Conservation (phyloP, 495 filamentous ascomycete genomes). For the Astrothelium subdiscretum region DNA sequence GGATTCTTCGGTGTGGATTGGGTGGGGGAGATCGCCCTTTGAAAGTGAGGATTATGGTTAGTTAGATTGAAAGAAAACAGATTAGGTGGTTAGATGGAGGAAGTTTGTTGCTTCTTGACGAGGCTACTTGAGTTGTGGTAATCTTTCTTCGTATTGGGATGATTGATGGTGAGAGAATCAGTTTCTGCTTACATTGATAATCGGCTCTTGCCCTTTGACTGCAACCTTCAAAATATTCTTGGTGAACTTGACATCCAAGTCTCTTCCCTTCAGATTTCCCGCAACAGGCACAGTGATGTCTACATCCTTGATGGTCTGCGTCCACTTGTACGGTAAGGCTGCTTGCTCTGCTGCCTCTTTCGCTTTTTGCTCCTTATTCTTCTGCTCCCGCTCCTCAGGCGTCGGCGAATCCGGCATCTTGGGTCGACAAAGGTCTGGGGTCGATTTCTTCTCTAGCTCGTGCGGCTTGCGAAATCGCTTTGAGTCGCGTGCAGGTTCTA, state of each 20-base stretch:
- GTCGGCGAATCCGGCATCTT: slow-evolving; percentile 21
- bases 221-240: slow-evolving; percentile 68
- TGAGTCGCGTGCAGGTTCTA: not conserved
- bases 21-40: slow-evolving; percentile 75
- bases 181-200: slow-evolving; percentile 58
- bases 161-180: not conserved
- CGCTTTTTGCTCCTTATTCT: slow-evolving; percentile 45
- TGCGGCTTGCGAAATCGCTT: not conserved
- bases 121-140: too few relatives aligned
- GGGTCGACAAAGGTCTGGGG: not conserved
- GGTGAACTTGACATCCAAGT: slow-evolving; percentile 73
- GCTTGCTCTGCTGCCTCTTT: slow-evolving; percentile 83
- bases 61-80: not conserved
- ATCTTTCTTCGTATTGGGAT: not conserved
- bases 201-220: slow-evolving; percentile 76
- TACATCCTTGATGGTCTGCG: slow-evolving; percentile 84
- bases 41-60: not conserved
- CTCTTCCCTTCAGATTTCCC: slow-evolving; percentile 68
- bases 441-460: not conserved
- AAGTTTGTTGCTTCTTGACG: too few relatives aligned
- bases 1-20: slow-evolving; percentile 70
- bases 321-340: slow-evolving; percentile 92
- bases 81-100: not conserved
- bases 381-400: slow-evolving; percentile 47
- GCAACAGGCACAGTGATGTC: slow-evolving; percentile 70